Evolutionary conservation across 1,139 yeast species (phyloP).

Genomic region (Magnusiomyces starmeri): DNA sequence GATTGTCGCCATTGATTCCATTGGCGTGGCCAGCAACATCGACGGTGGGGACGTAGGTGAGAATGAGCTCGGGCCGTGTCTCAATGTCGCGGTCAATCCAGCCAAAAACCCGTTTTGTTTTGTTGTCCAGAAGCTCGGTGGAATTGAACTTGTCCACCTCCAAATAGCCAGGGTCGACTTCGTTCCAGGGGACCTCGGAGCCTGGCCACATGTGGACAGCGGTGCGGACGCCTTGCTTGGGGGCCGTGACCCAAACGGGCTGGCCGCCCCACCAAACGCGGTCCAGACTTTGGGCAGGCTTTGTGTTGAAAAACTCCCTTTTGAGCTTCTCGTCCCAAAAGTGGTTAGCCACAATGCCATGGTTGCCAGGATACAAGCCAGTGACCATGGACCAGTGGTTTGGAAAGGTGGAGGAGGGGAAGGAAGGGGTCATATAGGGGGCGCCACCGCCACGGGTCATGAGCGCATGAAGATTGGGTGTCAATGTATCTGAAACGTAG

Average conservation of each 20-base stretch:
- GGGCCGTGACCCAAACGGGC: slow-evolving; percentile 79
- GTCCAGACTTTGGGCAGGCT: slow-evolving; percentile 49
- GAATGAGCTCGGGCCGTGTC: slow-evolving; percentile 66
- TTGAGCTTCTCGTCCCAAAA: slow-evolving; percentile 57
- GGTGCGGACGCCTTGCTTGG: slow-evolving; percentile 51
- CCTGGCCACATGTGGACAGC: slow-evolving; percentile 99
- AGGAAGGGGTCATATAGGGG: slow-evolving; percentile 80
- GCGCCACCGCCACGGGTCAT: slow-evolving; percentile 53
- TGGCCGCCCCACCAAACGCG: slow-evolving; percentile 86
- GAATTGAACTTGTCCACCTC: slow-evolving; percentile 59
- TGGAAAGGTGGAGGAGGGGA: slow-evolving; percentile 86
- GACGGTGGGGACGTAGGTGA: slow-evolving; percentile 74
- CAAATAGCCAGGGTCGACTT: slow-evolving; percentile 31
- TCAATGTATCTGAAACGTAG: slow-evolving; percentile 55
- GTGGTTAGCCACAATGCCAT: slow-evolving; percentile 81
- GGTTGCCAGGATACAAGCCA: slow-evolving; percentile 74
- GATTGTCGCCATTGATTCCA: slow-evolving; percentile 58
- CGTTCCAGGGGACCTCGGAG: slow-evolving; percentile 55
- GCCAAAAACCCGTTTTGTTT: slow-evolving; percentile 48
- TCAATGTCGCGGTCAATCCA: slow-evolving; percentile 57
- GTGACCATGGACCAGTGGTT: slow-evolving; percentile 90
- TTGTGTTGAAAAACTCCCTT: slow-evolving; percentile 57
- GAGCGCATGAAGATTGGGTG: slow-evolving; percentile 64
- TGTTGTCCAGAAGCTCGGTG: slow-evolving; percentile 50
- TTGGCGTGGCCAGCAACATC: slow-evolving; percentile 66